phyloP scores from a whole-genome alignment of 305 asterid genomes.

The Solanum aculeatissimum region DNA sequence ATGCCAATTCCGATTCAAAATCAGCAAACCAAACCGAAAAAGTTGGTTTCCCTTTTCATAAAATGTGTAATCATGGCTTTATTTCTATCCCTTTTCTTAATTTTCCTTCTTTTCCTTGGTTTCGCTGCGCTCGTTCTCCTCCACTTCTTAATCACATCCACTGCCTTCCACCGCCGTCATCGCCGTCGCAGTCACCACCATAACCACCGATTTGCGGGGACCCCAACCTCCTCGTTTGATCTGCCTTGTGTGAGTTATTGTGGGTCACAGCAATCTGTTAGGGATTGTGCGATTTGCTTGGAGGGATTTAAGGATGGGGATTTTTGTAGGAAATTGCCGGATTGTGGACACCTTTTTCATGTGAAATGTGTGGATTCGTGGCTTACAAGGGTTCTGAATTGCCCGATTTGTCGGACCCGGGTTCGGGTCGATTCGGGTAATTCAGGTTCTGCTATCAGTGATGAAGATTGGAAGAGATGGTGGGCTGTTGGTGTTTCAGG shows the following conservation, averaged over 20 bases:
- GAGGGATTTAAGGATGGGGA: conserved; percentile 25
- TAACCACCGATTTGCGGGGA: neutral
- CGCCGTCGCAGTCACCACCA: conserved; percentile 1
- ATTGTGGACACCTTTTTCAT: conserved; percentile 29
- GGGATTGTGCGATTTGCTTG: conserved; percentile 28
- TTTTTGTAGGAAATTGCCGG: conserved; percentile 16
- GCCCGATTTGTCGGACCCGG: conserved; percentile 29
- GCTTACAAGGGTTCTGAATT: conserved; percentile 19
- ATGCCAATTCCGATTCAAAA: neutral
- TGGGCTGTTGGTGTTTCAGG: conserved; percentile 14
- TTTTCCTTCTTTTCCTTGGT: conserved; percentile 23
- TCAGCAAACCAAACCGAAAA: neutral
- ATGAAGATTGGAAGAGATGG: conserved; percentile 28
- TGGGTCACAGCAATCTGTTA: neutral
- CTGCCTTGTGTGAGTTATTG: conserved; percentile 9
- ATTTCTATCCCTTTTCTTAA: conserved; percentile 14
- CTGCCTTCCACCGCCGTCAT: conserved; percentile 10
- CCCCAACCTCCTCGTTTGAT: neutral
- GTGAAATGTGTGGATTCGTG: conserved; percentile 23
- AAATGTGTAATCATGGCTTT: conserved; percentile 26
- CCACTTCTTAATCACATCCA: conserved; percentile 14
- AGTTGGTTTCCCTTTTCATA: conserved; percentile 13
- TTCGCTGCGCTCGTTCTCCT: conserved; percentile 14
- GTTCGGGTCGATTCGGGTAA: conserved; percentile 6
- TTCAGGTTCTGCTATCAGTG: neutral